A percentile compares a stretch with the other conserved stretches of the same genome.
Evolutionary conservation across 768 basidiomycete genomes (phyloP).

Genomic region (Tulasnella calospora): DNA sequence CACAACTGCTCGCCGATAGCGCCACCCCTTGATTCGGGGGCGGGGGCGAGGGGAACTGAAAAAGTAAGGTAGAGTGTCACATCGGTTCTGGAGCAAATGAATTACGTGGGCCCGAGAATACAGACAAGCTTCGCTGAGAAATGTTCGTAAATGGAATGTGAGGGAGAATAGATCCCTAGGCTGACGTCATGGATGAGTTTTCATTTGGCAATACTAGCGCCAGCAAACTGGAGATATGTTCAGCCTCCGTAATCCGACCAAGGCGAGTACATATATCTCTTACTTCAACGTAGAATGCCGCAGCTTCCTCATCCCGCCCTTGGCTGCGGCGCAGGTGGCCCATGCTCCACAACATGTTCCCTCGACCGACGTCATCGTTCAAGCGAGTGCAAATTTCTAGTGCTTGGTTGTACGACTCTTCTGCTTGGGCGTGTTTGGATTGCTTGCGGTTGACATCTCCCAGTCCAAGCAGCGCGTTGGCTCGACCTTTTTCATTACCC

Average conservation of each 20-base stretch:
- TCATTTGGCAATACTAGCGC: background rate
- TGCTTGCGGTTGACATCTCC: background rate
- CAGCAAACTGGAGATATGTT: background rate
- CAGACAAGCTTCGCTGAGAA: background rate
- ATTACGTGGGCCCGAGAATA: too few relatives aligned
- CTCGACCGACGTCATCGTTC: background rate
- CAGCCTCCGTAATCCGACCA: background rate
- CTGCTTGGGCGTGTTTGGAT: background rate
- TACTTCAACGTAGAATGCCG: background rate
- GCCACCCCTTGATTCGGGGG: too few relatives aligned
- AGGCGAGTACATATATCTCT: background rate
- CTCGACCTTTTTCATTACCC: background rate
- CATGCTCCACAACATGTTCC: background rate
- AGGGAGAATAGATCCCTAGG: background rate
- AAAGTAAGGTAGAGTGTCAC: too few relatives aligned
- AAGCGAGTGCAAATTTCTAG: background rate
- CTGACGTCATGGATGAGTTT: background rate
- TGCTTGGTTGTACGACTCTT: background rate
- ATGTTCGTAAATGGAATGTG: background rate
- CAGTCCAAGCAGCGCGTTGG: background rate
- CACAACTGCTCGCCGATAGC: too few relatives aligned
- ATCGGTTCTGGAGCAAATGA: too few relatives aligned
- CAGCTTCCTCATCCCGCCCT: background rate
- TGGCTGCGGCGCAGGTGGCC: background rate
- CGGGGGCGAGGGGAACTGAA: too few relatives aligned